A percentile compares a stretch with the other conserved stretches of the same genome.
These are phyloP conservation scores for Hygrophoropsis aurantiaca DNA, from an alignment of 768 basidiomycete species.

Conservation along the genomic window DNA sequence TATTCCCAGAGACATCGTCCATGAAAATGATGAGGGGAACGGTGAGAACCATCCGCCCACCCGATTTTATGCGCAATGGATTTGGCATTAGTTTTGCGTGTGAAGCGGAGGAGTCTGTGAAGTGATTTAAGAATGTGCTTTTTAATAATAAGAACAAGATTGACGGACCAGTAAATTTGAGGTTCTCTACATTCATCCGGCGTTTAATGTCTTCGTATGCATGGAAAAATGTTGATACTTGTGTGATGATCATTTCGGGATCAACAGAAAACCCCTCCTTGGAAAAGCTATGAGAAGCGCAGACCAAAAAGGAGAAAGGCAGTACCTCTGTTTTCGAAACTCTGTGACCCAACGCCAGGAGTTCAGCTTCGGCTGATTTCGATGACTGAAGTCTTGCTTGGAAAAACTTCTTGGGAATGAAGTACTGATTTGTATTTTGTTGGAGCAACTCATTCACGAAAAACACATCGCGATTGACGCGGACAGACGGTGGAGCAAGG, in stretches of 20 bases:
- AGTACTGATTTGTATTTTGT: conserved; percentile 1
- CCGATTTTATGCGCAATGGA: conserved; percentile 10
- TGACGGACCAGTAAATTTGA: neutral
- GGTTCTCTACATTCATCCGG: neutral
- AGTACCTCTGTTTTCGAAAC: conserved; percentile 4
- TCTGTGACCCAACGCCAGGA: conserved; percentile 8
- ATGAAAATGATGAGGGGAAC: conserved; percentile 31
- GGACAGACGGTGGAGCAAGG: conserved; percentile 23
- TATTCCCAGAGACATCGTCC: conserved; percentile 36
- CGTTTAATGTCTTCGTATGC: conserved; percentile 11
- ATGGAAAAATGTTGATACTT: conserved; percentile 5
- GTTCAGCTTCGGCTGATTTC: neutral
- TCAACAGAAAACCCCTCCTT: conserved; percentile 12
- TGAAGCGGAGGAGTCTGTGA: neutral
- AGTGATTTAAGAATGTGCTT: neutral
- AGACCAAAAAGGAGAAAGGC: neutral
- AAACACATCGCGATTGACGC: conserved; percentile 12
- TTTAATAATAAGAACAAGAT: neutral
- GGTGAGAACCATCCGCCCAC: conserved; percentile 17
- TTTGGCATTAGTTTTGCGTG: conserved; percentile 15
- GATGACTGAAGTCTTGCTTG: conserved; percentile 1
- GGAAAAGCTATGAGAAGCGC: neutral
- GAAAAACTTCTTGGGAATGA: conserved; percentile 15
- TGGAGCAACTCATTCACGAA: conserved; percentile 24
- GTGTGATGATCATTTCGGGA: conserved; percentile 2